Percentiles rank a stretch among this genome's conserved stretches.
These are phyloP conservation scores for Xerocomellus chrysenteron DNA, from an alignment of 768 basidiomycete species.

Conservation along the genomic window DNA sequence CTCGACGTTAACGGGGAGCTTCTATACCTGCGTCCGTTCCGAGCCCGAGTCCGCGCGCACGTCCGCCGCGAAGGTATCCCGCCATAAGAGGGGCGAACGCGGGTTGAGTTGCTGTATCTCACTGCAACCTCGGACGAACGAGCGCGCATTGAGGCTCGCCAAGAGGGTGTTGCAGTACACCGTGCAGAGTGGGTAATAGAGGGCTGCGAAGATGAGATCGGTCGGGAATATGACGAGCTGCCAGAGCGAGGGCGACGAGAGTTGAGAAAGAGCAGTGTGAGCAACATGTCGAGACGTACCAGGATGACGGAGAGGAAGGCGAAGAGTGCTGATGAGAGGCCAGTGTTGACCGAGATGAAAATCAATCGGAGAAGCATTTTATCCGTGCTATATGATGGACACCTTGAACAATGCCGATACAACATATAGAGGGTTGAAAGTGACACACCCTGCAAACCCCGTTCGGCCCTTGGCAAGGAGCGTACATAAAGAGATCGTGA, in stretches of 20 bases:
- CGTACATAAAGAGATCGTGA: constrained; percentile 5
- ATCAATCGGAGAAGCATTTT: constrained; percentile 26
- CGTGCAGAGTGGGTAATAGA: constrained; percentile 33
- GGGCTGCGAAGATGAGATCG: constrained; percentile 22
- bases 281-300: constrained; percentile 12
- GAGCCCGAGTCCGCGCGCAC: background rate
- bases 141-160: constrained; percentile 31
- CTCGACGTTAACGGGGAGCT: too few species aligned
- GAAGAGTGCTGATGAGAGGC: constrained; percentile 25
- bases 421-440: too few species aligned
- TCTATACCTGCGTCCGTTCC: background rate
- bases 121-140: constrained; percentile 9
- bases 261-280: background rate
- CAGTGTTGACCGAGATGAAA: constrained; percentile 26
- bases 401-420: background rate
- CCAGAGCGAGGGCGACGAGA: background rate
- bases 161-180: constrained; percentile 36
- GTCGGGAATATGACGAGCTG: constrained; percentile 26
- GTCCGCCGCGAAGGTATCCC: background rate
- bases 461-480: constrained; percentile 25
- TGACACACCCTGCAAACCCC: constrained; percentile 20
- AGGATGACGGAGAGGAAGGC: constrained; percentile 20
- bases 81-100: background rate
- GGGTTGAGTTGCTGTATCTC: background rate
- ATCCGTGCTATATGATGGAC: constrained; percentile 2